Conservation (phyloP, 352 stramenopile genomes). For the Ophiocytium majus region DNA sequence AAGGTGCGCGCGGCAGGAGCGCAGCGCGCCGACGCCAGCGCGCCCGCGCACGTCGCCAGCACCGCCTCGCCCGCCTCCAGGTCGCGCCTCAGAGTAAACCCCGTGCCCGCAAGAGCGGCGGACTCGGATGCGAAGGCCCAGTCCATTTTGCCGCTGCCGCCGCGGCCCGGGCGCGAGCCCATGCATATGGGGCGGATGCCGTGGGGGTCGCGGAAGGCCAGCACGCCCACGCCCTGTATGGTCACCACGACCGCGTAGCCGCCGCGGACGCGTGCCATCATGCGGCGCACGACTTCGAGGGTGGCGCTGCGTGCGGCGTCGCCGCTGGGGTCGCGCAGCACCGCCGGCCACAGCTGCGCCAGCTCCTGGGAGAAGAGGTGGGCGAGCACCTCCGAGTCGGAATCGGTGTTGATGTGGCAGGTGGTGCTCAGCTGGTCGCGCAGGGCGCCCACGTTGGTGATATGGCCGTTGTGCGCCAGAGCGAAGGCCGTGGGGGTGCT, state of each 20-base stretch:
- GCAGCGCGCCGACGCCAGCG: not conserved
- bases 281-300: conserved; percentile 59
- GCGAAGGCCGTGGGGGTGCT: conserved; percentile 97
- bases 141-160: conserved; percentile 64
- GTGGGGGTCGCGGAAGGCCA: conserved; percentile 95
- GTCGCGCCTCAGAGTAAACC: conserved; percentile 87
- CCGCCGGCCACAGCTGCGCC: conserved; percentile 19
- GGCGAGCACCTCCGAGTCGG: conserved; percentile 94
- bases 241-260: conserved; percentile 93
- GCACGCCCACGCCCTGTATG: conserved; percentile 92
- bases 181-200: conserved; percentile 90
- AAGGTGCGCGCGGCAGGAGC: not conserved
- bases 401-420: conserved; percentile 95
- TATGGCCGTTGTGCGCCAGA: conserved; percentile 96
- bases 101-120: conserved; percentile 94
- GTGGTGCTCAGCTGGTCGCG: conserved; percentile 62
- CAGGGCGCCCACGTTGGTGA: conserved; percentile 95
- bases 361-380: conserved; percentile 97
- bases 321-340: not conserved
- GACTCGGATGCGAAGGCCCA: conserved; percentile 93
- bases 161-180: conserved; percentile 13
- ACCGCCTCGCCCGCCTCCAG: conserved; percentile 91
- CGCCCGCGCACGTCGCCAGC: conserved; percentile 66
- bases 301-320: conserved; percentile 59
- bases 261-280: conserved; percentile 90